Base-by-base conservation (phyloP, 2,329 filamentous ascomycete genomes). In the Knufia petricola region DNA sequence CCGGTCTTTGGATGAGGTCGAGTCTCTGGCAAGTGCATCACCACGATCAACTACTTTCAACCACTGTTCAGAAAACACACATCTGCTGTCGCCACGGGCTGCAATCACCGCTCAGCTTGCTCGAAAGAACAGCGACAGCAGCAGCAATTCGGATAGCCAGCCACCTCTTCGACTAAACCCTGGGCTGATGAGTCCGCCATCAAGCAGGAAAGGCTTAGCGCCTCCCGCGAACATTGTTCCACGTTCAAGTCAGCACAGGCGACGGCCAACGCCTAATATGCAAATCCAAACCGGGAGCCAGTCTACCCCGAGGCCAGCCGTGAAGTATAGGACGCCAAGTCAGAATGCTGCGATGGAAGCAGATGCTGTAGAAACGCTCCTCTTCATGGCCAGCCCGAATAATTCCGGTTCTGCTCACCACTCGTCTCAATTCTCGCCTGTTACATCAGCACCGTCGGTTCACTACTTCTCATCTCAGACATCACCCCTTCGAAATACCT, bases 1-100 rank as follows among this genome's bases (percentile, higher is more conserved):
- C 20, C 81, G 84, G 54, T 81, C 80, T 15, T 79, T 92, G 50
- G 81, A 84, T 48, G 85, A 90, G 65, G 78, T 90, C 24, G 87
- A 90, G 66, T 79, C 78, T 40, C 68, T 87, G 34, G 79, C 85
- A 8, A 86, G 85, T 1, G 80, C 84, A 47, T 86, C 83, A 1
- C 79, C 81, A 17, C 54, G 21, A 69, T 74, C 28, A 74, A 82
- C 42, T 76, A 75, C 64, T 69, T 77, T 48, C 58, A 79, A 54
- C 68, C 78, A 57, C 66, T 72, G 50, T 68, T 73, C 44, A 67
- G 41, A 72, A 68, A 51, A 68, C 70, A n/a, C 75, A 74, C 12
- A 68, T 73, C n/a, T 79, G 24, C 46, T 49, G 19, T 59, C 56
- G 3, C 79, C 59, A 74, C 78, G 30, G 70, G 62, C 68, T 2